Percentiles rank a stretch among this genome's conserved stretches.
Evolutionary conservation across 1,139 yeast species (phyloP).

Genomic region (Debaryomycetaceae sp.): DNA sequence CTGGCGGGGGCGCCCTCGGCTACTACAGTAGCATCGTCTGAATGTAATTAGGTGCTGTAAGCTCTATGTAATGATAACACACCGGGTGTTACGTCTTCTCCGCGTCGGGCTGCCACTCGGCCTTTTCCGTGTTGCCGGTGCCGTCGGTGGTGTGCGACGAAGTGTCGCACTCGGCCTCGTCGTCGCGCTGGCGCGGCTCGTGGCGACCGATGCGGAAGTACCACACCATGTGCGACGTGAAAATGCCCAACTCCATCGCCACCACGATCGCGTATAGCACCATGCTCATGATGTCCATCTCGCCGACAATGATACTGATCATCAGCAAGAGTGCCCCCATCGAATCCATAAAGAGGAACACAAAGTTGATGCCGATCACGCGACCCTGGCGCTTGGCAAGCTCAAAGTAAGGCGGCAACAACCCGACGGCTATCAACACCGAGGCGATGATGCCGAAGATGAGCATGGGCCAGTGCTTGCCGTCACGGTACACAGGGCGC

Average conservation of each 20-base stretch:
- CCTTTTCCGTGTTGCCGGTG: too few species aligned
- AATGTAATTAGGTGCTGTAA: too few species aligned
- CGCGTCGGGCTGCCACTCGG: too few species aligned
- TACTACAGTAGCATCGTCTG: too few species aligned
- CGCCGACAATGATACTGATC: constrained; percentile 58
- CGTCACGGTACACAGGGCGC: constrained; percentile 57
- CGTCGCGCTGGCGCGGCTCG: too few species aligned
- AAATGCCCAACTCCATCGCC: constrained; percentile 72
- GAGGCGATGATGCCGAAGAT: constrained; percentile 80
- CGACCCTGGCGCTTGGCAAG: constrained; percentile 73
- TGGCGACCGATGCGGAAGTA: constrained; percentile 46
- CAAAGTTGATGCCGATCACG: constrained; percentile 83
- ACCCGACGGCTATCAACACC: constrained; percentile 67
- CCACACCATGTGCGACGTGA: constrained; percentile 69
- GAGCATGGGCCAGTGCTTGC: constrained; percentile 70
- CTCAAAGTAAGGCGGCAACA: constrained; percentile 87
- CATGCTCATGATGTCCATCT: constrained; percentile 72
- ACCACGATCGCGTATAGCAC: constrained; percentile 70
- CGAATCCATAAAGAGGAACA: constrained; percentile 75
- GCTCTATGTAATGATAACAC: too few species aligned
- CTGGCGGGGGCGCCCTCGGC: too few species aligned
- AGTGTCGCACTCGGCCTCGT: too few species aligned
- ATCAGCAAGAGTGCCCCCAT: constrained; percentile 77
- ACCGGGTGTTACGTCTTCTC: too few species aligned
- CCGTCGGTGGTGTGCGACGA: too few species aligned